Conservation (phyloP, 164 flowering plant genomes). For the Chloranthus sessilifolius region DNA sequence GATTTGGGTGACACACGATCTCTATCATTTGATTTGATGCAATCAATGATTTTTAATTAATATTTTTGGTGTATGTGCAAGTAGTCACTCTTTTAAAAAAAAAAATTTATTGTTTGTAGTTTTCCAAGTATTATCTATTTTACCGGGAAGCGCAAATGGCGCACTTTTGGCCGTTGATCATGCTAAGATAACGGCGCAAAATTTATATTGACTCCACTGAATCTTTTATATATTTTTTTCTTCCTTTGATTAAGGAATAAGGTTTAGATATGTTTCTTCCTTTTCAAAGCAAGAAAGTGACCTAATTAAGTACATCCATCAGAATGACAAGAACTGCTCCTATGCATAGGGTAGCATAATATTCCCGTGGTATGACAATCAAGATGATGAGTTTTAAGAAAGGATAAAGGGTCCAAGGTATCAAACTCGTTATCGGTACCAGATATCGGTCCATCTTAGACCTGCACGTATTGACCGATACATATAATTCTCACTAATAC, state of each 20-base stretch:
- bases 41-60: no score
- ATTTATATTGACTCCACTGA: slow-evolving; percentile 6
- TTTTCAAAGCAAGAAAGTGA: no score
- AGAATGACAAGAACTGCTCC: not conserved
- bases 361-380: not conserved
- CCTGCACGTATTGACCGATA: no score
- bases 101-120: not conserved
- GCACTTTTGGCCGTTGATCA: slow-evolving; percentile 12
- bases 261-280: not conserved
- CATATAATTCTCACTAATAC: not conserved
- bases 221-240: not conserved
- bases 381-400: not conserved
- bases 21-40: no score
- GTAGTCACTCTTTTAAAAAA: not conserved
- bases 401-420: no score
- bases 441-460: no score
- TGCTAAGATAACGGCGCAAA: slow-evolving; percentile 23
- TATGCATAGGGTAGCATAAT: no score
- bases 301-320: no score
- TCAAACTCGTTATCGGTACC: no score
- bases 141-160: slow-evolving; percentile 20
- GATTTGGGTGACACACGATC: no score
- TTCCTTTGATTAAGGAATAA: not conserved
- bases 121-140: not conserved
- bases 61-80: no score